Base-by-base conservation (phyloP, 192 early-diverging fungal species). In the Paraglomus brasilianum region DNA sequence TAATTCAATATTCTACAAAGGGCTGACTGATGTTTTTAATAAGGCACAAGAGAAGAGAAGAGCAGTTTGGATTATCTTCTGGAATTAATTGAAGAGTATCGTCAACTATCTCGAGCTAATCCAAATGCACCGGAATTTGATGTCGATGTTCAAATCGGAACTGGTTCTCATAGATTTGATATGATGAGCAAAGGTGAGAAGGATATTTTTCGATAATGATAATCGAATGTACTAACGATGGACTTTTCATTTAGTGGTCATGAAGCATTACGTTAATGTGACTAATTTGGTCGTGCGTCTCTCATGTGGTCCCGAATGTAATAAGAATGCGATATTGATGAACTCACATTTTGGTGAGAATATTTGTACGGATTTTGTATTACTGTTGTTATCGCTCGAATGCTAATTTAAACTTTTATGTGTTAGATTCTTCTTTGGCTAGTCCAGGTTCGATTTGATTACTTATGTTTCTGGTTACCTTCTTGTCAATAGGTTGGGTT, bases 341-440 rank as follows among this genome's bases (percentile, higher is more conserved):
- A 91, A 91, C 66, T 80, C 87, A 0, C 89, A 91, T 44, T 88
- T 82, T 74, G 89, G 89, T n/a, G n/a, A n/a, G n/a, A n/a, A n/a
- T n/a, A n/a, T n/a, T n/a, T n/a, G n/a, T n/a, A n/a, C n/a, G n/a
- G n/a, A n/a, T n/a, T n/a, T n/a, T n/a, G n/a, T n/a, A n/a, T n/a
- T n/a, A n/a, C n/a, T n/a, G n/a, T n/a, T n/a, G n/a, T n/a, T n/a
- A n/a, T n/a, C n/a, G n/a, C n/a, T n/a, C n/a, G n/a, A n/a, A n/a
- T n/a, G n/a, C n/a, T n/a, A n/a, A n/a, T n/a, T n/a, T n/a, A n/a
- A n/a, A n/a, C n/a, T n/a, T n/a, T n/a, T n/a, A n/a, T n/a, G n/a
- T n/a, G n/a, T n/a, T n/a, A n/a, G n/a, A n/a, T n/a, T n/a, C n/a
- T n/a, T n/a, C n/a, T n/a, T n/a, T n/a, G n/a, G n/a, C n/a, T n/a